Percentiles rank a stretch among this genome's conserved stretches.
Evolutionary conservation across 2,329 filamentous ascomycete genomes (phyloP).

Genomic region (Cercospora brassicicola): DNA sequence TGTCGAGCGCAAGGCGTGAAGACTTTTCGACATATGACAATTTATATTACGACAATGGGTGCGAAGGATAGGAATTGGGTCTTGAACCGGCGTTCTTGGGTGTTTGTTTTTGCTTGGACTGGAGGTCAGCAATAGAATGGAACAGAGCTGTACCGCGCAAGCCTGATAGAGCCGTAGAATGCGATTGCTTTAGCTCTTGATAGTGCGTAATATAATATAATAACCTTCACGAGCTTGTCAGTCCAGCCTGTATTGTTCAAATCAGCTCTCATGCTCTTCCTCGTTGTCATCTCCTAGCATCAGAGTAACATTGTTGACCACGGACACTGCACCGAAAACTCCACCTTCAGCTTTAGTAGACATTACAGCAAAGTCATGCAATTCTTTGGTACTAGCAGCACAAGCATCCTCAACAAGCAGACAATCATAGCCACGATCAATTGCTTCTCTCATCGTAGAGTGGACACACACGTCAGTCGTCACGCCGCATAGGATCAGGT

Average conservation of each 20-base stretch:
- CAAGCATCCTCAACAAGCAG: conserved; percentile 53
- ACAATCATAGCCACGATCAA: conserved; percentile 57
- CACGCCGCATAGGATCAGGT: conserved; percentile 56
- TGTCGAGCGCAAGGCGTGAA: background rate
- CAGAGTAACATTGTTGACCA: conserved; percentile 18
- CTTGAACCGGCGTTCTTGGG: background rate
- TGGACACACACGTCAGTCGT: conserved; percentile 59
- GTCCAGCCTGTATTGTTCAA: background rate
- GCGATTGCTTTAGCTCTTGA: background rate
- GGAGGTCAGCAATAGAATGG: background rate
- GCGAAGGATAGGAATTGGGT: background rate
- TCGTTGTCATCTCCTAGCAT: background rate
- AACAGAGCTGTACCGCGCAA: background rate
- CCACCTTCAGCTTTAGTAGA: conserved; percentile 48
- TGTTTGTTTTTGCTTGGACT: background rate
- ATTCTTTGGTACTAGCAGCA: conserved; percentile 44
- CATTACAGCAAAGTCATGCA: conserved; percentile 47
- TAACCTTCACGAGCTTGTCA: background rate
- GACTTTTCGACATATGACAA: background rate
- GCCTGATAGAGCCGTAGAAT: background rate
- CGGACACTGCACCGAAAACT: conserved; percentile 32
- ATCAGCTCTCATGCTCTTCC: background rate
- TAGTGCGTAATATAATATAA: background rate
- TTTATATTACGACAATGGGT: background rate
- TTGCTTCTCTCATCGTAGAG: conserved; percentile 58